Base-by-base conservation (phyloP, 495 filamentous ascomycete species). In the Aspergillus nanangensis region DNA sequence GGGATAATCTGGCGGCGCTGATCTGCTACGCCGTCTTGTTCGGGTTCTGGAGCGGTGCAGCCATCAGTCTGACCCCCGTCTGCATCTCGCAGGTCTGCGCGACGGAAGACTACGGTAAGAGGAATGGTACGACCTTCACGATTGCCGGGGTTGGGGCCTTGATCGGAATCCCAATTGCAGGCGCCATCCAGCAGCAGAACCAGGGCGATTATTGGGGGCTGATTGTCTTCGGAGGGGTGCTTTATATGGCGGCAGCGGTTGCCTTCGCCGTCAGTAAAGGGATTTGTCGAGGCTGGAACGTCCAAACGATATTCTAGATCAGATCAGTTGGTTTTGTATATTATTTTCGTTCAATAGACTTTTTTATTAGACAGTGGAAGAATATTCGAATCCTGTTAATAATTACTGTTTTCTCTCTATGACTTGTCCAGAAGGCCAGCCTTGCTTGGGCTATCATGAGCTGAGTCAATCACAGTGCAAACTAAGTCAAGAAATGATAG, bases 111-210 rank as follows among this genome's bases (percentile, higher is more conserved):
- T 84, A 79, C 48, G 83, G 83, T 2, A 72, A 79, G 52, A 77
- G 78, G 39, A 83, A 79, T 51, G 83, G 79, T 2, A 83, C 79
- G 0, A 74, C 71, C 18, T 86, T 81, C 47, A 77, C 73, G 2
- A 53, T 86, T 5, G 78, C 78, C 4, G 78, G 75, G 21, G 45
- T 84, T 38, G 80, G 79, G 3, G 76, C 68, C 2, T 66, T 95
- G 23, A 88, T 81, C 5, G 87, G 85, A 5, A 78, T 93, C 20
- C 90, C 90, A 0, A 90, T 95, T 49, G 90, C 83, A 0, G 90
- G 90, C 0, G 54, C 61, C 15, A 63, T 66, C 11, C 56, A 60
- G 40, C 41, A 58, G 25, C 33, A 36, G 8, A 36, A 61, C 34
- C 39, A 38, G 19, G 56, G 58, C 2, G 51, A 56, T 15, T 63